These are phyloP conservation scores for Ephemerocybe angulata DNA, from an alignment of 768 basidiomycete genomes.

Conservation along the genomic window DNA sequence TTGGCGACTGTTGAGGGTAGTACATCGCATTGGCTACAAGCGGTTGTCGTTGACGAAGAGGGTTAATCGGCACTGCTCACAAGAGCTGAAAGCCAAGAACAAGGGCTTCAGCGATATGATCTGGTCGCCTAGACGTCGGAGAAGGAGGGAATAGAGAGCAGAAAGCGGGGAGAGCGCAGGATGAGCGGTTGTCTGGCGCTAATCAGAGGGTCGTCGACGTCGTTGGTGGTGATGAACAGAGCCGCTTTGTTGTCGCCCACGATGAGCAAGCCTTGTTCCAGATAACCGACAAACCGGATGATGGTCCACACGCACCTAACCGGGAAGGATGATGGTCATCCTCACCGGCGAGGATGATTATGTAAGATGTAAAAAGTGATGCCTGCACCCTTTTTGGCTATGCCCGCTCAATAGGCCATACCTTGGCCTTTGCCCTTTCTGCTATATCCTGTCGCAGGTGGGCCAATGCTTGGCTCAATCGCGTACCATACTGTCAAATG, in stretches of 20 bases:
- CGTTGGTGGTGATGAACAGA: conserved; percentile 14
- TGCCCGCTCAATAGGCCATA: too few relatives aligned
- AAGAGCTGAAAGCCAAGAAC: conserved; percentile 8
- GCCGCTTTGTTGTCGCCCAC: conserved; percentile 21
- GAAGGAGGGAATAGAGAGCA: background rate
- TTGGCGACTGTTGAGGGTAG: conserved; percentile 82
- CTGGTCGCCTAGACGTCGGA: conserved; percentile 4
- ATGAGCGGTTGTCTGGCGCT: conserved; percentile 12
- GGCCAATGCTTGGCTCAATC: too few relatives aligned
- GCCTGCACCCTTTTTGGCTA: too few relatives aligned
- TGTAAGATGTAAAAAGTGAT: too few relatives aligned
- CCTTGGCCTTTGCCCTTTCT: too few relatives aligned
- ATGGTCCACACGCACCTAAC: too few relatives aligned
- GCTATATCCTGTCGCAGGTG: too few relatives aligned
- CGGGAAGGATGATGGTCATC: too few relatives aligned
- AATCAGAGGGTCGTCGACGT: conserved; percentile 17
- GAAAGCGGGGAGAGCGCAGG: background rate
- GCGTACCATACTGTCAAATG: too few relatives aligned
- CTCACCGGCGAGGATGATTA: too few relatives aligned
- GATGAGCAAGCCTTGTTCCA: conserved; percentile 18
- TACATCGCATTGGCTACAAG: conserved; percentile 60
- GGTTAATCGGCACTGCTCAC: conserved; percentile 16
- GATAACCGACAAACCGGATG: too few relatives aligned
- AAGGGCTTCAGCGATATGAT: conserved; percentile 3
- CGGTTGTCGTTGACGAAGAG: conserved; percentile 11